Conservation (phyloP, 305 asterid genomes). For the Plantago coronopus region DNA sequence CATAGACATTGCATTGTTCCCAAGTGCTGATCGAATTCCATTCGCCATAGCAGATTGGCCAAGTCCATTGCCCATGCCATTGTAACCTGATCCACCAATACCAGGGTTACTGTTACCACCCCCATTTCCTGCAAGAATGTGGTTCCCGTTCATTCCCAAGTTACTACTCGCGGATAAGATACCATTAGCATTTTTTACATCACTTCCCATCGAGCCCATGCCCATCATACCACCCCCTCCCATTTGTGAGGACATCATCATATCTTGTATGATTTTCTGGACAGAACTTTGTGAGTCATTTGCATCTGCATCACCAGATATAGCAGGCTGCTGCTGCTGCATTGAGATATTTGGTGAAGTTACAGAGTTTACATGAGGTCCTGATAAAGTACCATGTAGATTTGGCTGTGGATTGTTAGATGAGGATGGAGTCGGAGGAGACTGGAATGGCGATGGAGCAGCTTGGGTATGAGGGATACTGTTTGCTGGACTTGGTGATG, state of each 20-base stretch:
- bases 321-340: constrained; percentile 44
- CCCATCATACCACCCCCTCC: constrained; percentile 49
- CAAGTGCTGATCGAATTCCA: constrained; percentile 66
- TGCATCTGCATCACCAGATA: constrained; percentile 52
- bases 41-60: constrained; percentile 65
- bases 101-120: constrained; percentile 33
- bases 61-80: constrained; percentile 52
- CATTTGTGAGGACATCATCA: constrained; percentile 68
- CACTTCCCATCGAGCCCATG: constrained; percentile 40
- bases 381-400: constrained; percentile 34
- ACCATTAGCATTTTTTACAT: constrained; percentile 48
- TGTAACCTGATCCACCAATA: constrained; percentile 56
- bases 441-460: constrained; percentile 48
- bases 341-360: constrained; percentile 53
- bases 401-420: constrained; percentile 52
- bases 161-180: constrained; percentile 36
- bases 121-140: constrained; percentile 50
- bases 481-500: constrained; percentile 54
- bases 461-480: constrained; percentile 47
- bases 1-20: constrained; percentile 54
- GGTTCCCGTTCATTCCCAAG: constrained; percentile 36
- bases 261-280: constrained; percentile 63
- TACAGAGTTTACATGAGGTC: constrained; percentile 42
- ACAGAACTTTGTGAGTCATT: constrained; percentile 75
- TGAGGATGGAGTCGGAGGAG: constrained; percentile 52